Percentiles rank a stretch among this genome's conserved stretches.
Conservation (phyloP, 1,284 basidiomycete species). For the Moesziomyces parantarcticus region DNA sequence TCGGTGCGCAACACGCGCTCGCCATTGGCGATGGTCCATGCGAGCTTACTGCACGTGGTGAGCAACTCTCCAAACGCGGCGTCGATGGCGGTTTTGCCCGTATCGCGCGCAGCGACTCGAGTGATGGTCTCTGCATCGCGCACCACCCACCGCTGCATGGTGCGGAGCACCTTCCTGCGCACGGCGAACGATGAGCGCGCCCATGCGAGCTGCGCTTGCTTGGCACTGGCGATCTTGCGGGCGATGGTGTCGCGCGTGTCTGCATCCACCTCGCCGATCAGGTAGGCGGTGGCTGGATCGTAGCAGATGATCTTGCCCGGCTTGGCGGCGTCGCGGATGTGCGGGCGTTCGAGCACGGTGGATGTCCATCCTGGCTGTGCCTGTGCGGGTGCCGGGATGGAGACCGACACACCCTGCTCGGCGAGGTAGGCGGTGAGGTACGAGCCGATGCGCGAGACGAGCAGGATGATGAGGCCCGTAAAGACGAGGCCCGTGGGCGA, state of each 20-base stretch:
- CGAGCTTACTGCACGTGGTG: slow-evolving; percentile 61
- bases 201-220: slow-evolving; percentile 79
- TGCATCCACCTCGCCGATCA: slow-evolving; percentile 78
- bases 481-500: slow-evolving; percentile 36
- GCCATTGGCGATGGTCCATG: slow-evolving; percentile 58
- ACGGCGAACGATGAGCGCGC: slow-evolving; percentile 78
- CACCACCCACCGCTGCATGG: slow-evolving; percentile 88
- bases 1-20: slow-evolving; percentile 51
- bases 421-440: slow-evolving; percentile 6
- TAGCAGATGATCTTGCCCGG: slow-evolving; percentile 80
- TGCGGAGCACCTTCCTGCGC: slow-evolving; percentile 82
- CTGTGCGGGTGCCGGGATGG: slow-evolving; percentile 37
- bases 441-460: slow-evolving; percentile 21
- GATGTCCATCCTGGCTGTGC: slow-evolving; percentile 52
- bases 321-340: slow-evolving; percentile 13
- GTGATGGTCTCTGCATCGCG: slow-evolving; percentile 86
- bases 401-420: slow-evolving; percentile 31
- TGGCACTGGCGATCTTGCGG: slow-evolving; percentile 77
- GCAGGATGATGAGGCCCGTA: slow-evolving; percentile 29
- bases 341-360: slow-evolving; percentile 28
- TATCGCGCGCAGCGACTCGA: slow-evolving; percentile 89
- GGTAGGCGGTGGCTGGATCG: slow-evolving; percentile 86
- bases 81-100: slow-evolving; percentile 84
- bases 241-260: slow-evolving; percentile 78
- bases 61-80: slow-evolving; percentile 70